A percentile compares a stretch with the other conserved stretches of the same genome.
phyloP scores from a whole-genome alignment of 345 rosid genomes.

The Camelina hispida region DNA sequence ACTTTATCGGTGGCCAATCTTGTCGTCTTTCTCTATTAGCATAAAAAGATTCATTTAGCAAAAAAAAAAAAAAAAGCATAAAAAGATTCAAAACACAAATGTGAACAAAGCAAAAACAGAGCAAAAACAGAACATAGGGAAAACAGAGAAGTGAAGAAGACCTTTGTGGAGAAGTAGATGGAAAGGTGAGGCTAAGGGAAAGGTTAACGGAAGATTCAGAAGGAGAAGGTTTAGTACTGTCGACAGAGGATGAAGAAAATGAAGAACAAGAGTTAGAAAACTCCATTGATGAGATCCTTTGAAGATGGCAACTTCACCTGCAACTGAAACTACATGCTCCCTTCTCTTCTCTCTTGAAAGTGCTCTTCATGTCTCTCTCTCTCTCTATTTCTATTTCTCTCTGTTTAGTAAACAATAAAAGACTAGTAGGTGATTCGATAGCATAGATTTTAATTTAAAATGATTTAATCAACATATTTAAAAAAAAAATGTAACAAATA shows the following conservation, averaged over 20 bases:
- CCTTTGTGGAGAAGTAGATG: slow-evolving; percentile 44
- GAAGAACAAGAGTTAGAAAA: slow-evolving; percentile 39
- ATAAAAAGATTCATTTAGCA: not conserved
- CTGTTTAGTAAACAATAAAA: slow-evolving; percentile 34
- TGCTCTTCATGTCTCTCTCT: slow-evolving; percentile 45
- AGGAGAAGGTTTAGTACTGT: slow-evolving; percentile 39
- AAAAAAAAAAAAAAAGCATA: too few species aligned
- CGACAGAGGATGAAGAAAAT: slow-evolving; percentile 40
- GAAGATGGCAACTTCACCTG: slow-evolving; percentile 3
- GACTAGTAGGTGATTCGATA: slow-evolving; percentile 39
- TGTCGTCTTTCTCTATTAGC: slow-evolving; percentile 29
- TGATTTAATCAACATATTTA: slow-evolving; percentile 7
- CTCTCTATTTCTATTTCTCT: slow-evolving; percentile 30
- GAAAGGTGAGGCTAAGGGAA: slow-evolving; percentile 43
- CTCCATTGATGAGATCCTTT: slow-evolving; percentile 41
- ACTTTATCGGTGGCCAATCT: slow-evolving; percentile 45
- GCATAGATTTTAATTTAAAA: slow-evolving; percentile 20
- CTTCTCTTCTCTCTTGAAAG: slow-evolving; percentile 34
- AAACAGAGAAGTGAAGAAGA: slow-evolving; percentile 38
- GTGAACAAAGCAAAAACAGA: not conserved
- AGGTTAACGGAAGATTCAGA: slow-evolving; percentile 45
- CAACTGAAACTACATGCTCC: slow-evolving; percentile 22
- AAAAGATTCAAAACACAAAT: not conserved
- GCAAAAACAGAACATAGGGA: not conserved
- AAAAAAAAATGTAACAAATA: not conserved